phyloP scores from a whole-genome alignment of 768 basidiomycete species.

The Lentinula sp. region DNA sequence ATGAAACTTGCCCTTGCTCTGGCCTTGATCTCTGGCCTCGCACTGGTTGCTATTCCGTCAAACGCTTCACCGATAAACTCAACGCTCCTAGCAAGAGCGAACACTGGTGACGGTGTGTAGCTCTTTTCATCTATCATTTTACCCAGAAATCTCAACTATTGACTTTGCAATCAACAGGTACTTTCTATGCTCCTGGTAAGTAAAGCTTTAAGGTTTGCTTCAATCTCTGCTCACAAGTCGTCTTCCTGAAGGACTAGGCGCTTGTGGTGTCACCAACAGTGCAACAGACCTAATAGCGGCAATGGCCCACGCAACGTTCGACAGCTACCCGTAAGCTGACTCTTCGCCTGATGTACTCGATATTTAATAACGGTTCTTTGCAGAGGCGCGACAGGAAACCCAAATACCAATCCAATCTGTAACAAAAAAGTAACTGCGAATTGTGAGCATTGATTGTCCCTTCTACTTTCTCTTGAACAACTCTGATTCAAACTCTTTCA shows the following conservation, averaged over 20 bases:
- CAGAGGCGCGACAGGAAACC: neutral
- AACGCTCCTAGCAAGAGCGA: neutral
- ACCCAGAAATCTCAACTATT: neutral
- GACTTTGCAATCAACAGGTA: neutral
- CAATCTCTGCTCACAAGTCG: neutral
- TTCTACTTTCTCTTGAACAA: neutral
- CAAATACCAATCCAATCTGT: constrained; percentile 8
- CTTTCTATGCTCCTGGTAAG: neutral
- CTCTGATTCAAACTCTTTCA: neutral
- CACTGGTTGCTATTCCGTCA: neutral
- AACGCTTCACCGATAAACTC: neutral
- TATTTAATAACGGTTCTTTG: neutral
- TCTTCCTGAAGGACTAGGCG: constrained; percentile 11
- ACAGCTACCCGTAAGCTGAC: constrained; percentile 25
- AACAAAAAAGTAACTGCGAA: neutral
- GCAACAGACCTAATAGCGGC: constrained; percentile 20
- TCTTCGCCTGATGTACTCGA: neutral
- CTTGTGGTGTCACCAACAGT: constrained; percentile 14
- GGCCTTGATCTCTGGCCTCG: neutral
- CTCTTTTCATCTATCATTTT: neutral
- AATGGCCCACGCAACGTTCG: constrained; percentile 25
- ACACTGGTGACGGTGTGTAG: neutral
- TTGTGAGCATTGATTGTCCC: neutral
- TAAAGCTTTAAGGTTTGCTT: too few species aligned
- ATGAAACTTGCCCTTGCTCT: neutral